phyloP scores from a whole-genome alignment of 129 eudicot genomes.

The Heracleum sosnowskyi region DNA sequence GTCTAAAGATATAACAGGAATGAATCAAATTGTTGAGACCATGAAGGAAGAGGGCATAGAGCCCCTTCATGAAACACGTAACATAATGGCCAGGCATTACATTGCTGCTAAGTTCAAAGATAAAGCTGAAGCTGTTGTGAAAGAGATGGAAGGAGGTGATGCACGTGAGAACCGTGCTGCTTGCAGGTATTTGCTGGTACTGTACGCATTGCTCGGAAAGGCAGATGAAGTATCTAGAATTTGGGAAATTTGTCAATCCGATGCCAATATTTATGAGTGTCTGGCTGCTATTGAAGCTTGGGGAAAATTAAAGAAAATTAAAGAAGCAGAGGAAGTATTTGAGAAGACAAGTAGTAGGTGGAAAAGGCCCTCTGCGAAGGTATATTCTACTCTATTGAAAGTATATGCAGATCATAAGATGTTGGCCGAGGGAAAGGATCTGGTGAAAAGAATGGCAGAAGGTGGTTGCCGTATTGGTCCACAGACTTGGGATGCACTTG shows the following conservation, averaged over 20 bases:
- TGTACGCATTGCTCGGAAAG: constrained; percentile 55
- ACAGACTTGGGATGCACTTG: constrained; percentile 60
- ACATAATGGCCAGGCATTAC: constrained; percentile 50
- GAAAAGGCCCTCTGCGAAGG: constrained; percentile 32
- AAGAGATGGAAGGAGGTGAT: constrained; percentile 59
- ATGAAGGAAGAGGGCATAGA: constrained; percentile 69
- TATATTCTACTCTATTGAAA: constrained; percentile 36
- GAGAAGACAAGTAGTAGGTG: constrained; percentile 24
- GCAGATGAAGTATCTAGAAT: constrained; percentile 55
- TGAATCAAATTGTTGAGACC: constrained; percentile 66
- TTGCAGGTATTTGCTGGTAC: constrained; percentile 40
- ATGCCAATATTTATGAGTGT: constrained; percentile 35
- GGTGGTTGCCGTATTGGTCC: constrained; percentile 63
- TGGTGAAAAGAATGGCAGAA: constrained; percentile 58
- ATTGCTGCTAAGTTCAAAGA: constrained; percentile 40
- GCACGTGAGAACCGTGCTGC: constrained; percentile 34
- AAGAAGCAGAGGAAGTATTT: constrained; percentile 73
- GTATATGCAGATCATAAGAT: constrained; percentile 59
- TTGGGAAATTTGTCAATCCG: constrained; percentile 53
- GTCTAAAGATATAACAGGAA: constrained; percentile 55
- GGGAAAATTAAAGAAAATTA: constrained; percentile 61
- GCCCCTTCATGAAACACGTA: constrained; percentile 16
- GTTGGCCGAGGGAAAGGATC: constrained; percentile 70
- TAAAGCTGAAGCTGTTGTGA: constrained; percentile 54
- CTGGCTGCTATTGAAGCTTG: constrained; percentile 57